Base-by-base conservation (phyloP, 192 early-diverging fungal species). In the Umbelopsis sp. region DNA sequence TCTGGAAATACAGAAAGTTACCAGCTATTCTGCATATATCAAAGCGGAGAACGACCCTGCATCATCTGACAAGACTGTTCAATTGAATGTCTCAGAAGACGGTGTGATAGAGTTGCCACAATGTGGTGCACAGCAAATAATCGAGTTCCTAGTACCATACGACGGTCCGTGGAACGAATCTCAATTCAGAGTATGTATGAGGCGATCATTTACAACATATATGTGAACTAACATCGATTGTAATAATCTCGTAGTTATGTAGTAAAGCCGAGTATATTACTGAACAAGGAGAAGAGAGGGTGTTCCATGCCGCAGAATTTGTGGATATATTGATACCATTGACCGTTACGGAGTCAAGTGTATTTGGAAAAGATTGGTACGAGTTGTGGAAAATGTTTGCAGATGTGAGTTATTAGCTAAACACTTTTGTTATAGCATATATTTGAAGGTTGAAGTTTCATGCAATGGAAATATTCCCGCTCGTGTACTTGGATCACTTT, bases 341-440 rank as follows among this genome's bases (percentile, higher is more conserved):
- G 16, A 61, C 73, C 10, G 81, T 90, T 13, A 87, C 82, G 0
- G 81, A 82, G 53, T 88, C 78, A 13, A 84, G 76, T 69, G 83
- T 82, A 52, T 84, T 84, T 74, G 68, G 81, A 33, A 80, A 82
- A 61, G 74, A 87, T 74, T 85, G 84, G 85, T 86, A 85, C 75
- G 64, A 35, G 6, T 53, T 21, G 9, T 67, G 0, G 4, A 13
- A 51, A 18, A 50, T 30, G 7, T 46, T 1, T 3, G 23, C 3
- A 25, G 8, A 47, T 21, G 21, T 22, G 35, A 37, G 45, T n/a
- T 50, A 33, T 50, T 16, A 49, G 20, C 37, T 41, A 64, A 71
- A 35, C 3, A 15, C 64, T 55, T 8, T 78, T 46, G 4, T 71
- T 11, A 13, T 55, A 82, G 84, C 46, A 70, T 86, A 2, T 82